Evolutionary conservation across 176 grass and related monocot species (phyloP), one percentile per base, ranked within the genome.

Genomic region (Carex pumila): DNA sequence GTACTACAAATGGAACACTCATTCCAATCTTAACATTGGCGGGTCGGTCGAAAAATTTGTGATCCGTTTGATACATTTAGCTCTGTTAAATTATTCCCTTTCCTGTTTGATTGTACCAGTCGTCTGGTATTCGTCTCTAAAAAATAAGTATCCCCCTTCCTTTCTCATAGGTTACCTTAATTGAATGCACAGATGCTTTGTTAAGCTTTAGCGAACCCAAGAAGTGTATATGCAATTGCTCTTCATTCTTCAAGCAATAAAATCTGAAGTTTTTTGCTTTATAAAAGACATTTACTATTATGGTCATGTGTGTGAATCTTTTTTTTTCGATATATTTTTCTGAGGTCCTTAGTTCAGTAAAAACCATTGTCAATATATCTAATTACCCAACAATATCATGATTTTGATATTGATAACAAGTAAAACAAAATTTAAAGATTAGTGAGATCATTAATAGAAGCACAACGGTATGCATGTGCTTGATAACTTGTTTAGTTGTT

Each of bases 11-110:
- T 8, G 89, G 87, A 62, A 53, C 10, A 6, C 84, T 91, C 73
- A 37, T 91, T 58, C 92, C 89, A 18, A 52, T 50, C 45, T 81
- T 89, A 63, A 34, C 60, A 3, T 87, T 94, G 8, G 11, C 3
- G 8, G 1, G 0, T 7, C 14, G 5, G 2, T 7, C 53, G 75
- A 55, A 61, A 79, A 76, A 6, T 2, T 6, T 53, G 49, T 41
- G 41, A 55, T 62, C 69, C 37, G 4, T 22, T 63, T 54, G 43
- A 52, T 49, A 13, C 15, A 77, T 74, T 74, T 52, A 74, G 45
- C 0, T 53, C 10, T 29, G n/a, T 14, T 74, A 29, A 6, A 22
- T 53, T 53, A 74, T 74, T 25, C 10, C 7, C 19, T 25, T 74
- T 30, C 18, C 47, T 50, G 47, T 50, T 2, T 50, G 47, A 50